Conservation (phyloP, 164 flowering plant genomes). For the Berberis vulgaris region DNA sequence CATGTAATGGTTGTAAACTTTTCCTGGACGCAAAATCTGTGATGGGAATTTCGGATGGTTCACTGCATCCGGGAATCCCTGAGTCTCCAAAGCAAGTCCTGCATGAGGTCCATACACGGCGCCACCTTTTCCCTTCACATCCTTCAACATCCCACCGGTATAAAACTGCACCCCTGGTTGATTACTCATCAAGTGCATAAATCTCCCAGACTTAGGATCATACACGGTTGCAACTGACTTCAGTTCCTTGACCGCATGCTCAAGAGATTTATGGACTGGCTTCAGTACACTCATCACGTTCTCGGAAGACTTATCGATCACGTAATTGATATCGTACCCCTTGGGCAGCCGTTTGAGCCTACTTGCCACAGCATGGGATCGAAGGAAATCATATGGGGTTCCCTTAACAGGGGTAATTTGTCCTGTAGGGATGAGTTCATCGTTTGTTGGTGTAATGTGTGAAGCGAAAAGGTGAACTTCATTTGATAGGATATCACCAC, state of each 20-base stretch:
- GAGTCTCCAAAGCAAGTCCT: constrained; percentile 57
- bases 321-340: constrained; percentile 71
- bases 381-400: constrained; percentile 64
- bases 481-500: constrained; percentile 47
- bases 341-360: constrained; percentile 31
- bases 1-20: constrained; percentile 49
- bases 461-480: constrained; percentile 47
- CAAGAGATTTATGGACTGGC: too few species aligned
- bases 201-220: constrained; percentile 39
- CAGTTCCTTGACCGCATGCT: constrained; percentile 9
- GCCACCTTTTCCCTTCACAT: constrained; percentile 57
- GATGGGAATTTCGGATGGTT: constrained; percentile 80
- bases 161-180: constrained; percentile 68
- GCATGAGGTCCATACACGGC: constrained; percentile 33
- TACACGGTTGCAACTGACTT: constrained; percentile 38
- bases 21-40: constrained; percentile 42
- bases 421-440: constrained; percentile 69
- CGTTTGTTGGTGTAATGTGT: constrained; percentile 46
- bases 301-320: constrained; percentile 21
- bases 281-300: not conserved
- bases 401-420: constrained; percentile 36
- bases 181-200: constrained; percentile 41
- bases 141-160: constrained; percentile 28
- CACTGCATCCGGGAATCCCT: constrained; percentile 74
- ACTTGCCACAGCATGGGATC: constrained; percentile 32